These are phyloP conservation scores for Keqinozyma sinolaborantium DNA, from an alignment of 1,139 yeast genomes.

Conservation along the genomic window DNA sequence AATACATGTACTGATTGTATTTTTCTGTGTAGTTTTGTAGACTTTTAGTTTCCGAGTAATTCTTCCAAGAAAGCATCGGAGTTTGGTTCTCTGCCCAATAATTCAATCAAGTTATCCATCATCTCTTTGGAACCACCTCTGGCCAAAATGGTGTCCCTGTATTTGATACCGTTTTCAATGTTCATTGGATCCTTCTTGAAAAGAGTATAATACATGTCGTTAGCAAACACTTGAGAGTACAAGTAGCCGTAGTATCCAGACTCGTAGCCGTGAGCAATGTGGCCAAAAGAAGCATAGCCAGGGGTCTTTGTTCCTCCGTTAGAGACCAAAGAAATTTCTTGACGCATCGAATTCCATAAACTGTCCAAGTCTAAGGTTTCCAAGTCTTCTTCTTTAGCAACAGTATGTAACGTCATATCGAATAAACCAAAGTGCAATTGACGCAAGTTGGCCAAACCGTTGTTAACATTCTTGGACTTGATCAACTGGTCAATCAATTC, in stretches of 20 bases:
- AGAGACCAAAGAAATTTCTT: slow-evolving; percentile 53
- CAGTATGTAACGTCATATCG: slow-evolving; percentile 69
- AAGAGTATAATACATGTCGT: slow-evolving; percentile 74
- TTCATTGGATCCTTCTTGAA: slow-evolving; percentile 70
- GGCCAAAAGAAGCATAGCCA: slow-evolving; percentile 79
- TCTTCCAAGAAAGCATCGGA: slow-evolving; percentile 69
- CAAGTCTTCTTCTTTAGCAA: slow-evolving; percentile 34
- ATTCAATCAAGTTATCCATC: slow-evolving; percentile 57
- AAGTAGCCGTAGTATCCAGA: slow-evolving; percentile 85
- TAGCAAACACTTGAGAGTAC: slow-evolving; percentile 83
- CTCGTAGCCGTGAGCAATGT: slow-evolving; percentile 80
- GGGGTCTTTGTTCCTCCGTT: slow-evolving; percentile 53
- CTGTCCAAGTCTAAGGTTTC: slow-evolving; percentile 43
- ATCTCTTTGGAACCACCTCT: slow-evolving; percentile 76
- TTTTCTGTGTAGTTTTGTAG: neutral
- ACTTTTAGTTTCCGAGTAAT: slow-evolving; percentile 22
- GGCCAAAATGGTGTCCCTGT: slow-evolving; percentile 65
- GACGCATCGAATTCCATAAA: slow-evolving; percentile 64
- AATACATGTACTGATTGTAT: neutral
- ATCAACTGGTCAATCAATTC: slow-evolving; percentile 58
- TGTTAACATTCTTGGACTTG: slow-evolving; percentile 70
- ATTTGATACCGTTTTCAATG: slow-evolving; percentile 55
- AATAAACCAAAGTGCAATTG: slow-evolving; percentile 77
- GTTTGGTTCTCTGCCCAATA: slow-evolving; percentile 75
- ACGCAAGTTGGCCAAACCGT: slow-evolving; percentile 65